Conservation (phyloP, 2,329 filamentous ascomycete genomes). For the Colletotrichum chlorophyti region DNA sequence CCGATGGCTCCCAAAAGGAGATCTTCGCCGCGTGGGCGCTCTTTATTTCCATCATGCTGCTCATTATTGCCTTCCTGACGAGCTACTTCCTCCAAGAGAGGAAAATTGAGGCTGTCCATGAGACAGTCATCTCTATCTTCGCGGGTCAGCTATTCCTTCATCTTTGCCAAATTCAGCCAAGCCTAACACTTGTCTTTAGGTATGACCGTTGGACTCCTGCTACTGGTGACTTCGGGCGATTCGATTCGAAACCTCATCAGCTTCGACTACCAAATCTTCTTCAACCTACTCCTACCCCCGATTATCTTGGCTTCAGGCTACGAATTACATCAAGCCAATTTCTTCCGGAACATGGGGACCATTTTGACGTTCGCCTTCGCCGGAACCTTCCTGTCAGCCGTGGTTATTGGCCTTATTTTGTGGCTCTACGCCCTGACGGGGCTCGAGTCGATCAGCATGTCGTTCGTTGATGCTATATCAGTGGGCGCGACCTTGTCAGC, state of each 20-base stretch:
- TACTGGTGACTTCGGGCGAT: conserved; percentile 81
- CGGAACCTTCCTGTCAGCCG: conserved; percentile 93
- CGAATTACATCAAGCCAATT: conserved; percentile 97
- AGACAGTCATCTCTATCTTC: conserved; percentile 98
- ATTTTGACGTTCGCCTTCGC: conserved; percentile 98
- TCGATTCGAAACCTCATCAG: conserved; percentile 90
- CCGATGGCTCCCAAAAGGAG: conserved; percentile 72
- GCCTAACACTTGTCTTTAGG: conserved; percentile 57
- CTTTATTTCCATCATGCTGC: conserved; percentile 93
- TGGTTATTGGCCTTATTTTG: conserved; percentile 89
- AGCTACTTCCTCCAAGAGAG: conserved; percentile 97
- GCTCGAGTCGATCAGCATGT: conserved; percentile 83
- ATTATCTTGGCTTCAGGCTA: conserved; percentile 98
- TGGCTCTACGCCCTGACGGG: conserved; percentile 90
- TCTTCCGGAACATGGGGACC: conserved; percentile 97
- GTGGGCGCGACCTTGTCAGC: conserved; percentile 96
- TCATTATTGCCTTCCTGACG: conserved; percentile 93
- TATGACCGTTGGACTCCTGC: conserved; percentile 91
- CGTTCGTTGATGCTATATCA: conserved; percentile 94
- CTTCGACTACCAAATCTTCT: conserved; percentile 99
- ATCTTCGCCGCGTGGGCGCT: conserved; percentile 96
- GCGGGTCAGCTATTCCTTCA: conserved; percentile 65
- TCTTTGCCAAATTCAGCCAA: not conserved
- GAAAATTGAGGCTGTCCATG: conserved; percentile 96
- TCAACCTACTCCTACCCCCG: conserved; percentile 96